phyloP scores from a whole-genome alignment of 805 yeast genomes.

The Zygosaccharomyces pseudorouxii region DNA sequence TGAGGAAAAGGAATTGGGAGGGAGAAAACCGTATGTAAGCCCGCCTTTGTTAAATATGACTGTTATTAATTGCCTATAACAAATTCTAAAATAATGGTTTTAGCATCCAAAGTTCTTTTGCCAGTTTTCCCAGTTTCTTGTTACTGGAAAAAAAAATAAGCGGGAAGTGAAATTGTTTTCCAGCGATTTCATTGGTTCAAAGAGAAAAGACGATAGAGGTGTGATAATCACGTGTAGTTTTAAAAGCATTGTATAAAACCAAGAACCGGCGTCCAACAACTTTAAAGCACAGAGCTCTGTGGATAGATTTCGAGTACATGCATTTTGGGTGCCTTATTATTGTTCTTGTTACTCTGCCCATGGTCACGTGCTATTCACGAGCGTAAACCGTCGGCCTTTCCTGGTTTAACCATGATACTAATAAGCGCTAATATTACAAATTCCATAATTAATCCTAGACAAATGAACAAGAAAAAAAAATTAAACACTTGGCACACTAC shows the following conservation, averaged over 20 bases:
- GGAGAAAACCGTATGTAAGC: not conserved
- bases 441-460: not conserved
- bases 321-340: no score
- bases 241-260: not conserved
- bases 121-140: not conserved
- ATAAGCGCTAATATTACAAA: no score
- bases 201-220: not conserved
- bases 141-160: slow-evolving; percentile 2
- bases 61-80: not conserved
- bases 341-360: no score
- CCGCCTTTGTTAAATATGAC: not conserved
- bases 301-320: no score
- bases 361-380: no score
- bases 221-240: slow-evolving; percentile 1
- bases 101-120: not conserved
- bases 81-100: not conserved
- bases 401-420: no score
- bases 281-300: no score
- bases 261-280: no score
- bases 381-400: no score
- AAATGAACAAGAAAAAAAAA: not conserved
- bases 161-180: slow-evolving; percentile 5
- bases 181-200: slow-evolving; percentile 8
- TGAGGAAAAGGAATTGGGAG: not conserved
- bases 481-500: not conserved